Conservation (phyloP, 768 basidiomycete species). For the Mrakia gelida region DNA sequence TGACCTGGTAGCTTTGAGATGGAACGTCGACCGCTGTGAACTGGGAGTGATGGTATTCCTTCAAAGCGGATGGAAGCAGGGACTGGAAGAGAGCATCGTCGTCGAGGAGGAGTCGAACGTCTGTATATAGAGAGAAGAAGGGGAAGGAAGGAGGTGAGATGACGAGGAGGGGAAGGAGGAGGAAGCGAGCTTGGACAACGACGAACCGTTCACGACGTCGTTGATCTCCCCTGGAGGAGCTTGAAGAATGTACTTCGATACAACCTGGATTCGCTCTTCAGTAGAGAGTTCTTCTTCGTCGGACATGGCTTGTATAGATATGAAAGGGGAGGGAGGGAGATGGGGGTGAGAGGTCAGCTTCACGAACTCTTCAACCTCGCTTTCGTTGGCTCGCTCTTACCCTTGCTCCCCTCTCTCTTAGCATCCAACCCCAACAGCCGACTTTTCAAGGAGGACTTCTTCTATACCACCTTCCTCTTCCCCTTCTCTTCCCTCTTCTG, state of each 20-base stretch:
- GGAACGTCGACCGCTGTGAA: constrained; percentile 83
- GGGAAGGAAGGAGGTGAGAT: constrained; percentile 27
- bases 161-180: neutral
- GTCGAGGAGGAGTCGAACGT: constrained; percentile 81
- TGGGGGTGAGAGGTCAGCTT: constrained; percentile 4
- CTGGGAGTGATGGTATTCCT: constrained; percentile 81
- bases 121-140: constrained; percentile 48
- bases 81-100: constrained; percentile 79
- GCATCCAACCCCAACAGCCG: neutral
- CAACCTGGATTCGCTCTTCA: neutral
- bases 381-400: neutral
- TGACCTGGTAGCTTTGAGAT: constrained; percentile 67
- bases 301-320: neutral
- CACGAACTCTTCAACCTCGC: too few relatives aligned
- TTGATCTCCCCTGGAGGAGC: constrained; percentile 95
- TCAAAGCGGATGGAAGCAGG: constrained; percentile 70
- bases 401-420: neutral
- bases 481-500: neutral
- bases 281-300: constrained; percentile 3
- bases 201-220: constrained; percentile 83
- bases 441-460: neutral
- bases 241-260: constrained; percentile 57
- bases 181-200: neutral
- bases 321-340: neutral
- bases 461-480: neutral